phyloP scores from a whole-genome alignment of 805 yeast species.

The Wickerhamiella azyma region DNA sequence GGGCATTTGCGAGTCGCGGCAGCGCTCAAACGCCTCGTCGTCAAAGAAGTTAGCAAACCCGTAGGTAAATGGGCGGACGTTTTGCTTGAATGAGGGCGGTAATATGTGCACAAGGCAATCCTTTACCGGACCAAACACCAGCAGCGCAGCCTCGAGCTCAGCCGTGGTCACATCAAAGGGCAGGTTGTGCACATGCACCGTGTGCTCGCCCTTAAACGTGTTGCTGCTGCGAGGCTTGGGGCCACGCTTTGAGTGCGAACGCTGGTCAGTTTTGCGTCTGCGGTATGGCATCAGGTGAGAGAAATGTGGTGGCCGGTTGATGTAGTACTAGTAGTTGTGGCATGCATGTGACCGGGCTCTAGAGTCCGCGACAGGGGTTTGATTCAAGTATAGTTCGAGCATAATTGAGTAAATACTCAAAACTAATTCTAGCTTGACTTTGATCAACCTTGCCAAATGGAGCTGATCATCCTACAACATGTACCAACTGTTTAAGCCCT shows the following conservation, averaged over 20 bases:
- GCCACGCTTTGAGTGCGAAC: not conserved
- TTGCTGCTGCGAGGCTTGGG: not conserved
- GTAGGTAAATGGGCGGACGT: not conserved
- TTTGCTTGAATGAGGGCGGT: not conserved
- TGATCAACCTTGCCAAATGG: too few relatives aligned
- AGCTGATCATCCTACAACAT: too few relatives aligned
- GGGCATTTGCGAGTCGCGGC: not conserved
- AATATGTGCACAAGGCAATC: not conserved
- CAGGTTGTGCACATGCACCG: slow-evolving; percentile 4
- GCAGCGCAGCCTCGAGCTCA: slow-evolving; percentile 1
- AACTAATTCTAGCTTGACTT: too few relatives aligned
- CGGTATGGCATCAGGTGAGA: too few relatives aligned
- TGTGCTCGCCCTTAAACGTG: not conserved
- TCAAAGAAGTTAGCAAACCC: slow-evolving; percentile 3
- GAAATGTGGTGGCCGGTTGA: too few relatives aligned
- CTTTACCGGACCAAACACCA: not conserved
- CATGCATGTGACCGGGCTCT: too few relatives aligned
- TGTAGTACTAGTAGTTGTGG: too few relatives aligned
- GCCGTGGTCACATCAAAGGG: not conserved
- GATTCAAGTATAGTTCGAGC: too few relatives aligned
- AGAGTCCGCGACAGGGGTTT: too few relatives aligned
- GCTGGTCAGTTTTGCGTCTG: not conserved
- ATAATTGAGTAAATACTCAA: too few relatives aligned
- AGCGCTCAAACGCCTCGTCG: not conserved
- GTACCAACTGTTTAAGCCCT: too few relatives aligned